phyloP scores from a whole-genome alignment of 441 rosid species.

The Euphorbia neoarborescens region DNA sequence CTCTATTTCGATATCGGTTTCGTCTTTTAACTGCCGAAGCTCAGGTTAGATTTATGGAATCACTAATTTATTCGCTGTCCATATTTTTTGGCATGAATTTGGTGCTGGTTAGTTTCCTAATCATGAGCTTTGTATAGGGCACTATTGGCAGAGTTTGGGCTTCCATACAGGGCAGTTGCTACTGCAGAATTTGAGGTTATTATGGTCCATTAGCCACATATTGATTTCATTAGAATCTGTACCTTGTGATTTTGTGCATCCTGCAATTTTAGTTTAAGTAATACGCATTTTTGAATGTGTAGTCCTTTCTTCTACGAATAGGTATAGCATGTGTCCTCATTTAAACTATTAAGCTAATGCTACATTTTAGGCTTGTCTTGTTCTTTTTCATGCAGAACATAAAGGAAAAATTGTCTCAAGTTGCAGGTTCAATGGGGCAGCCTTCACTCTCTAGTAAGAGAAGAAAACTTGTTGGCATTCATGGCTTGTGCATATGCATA shows the following conservation, averaged over 20 bases:
- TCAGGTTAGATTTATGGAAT: conserved; percentile 37
- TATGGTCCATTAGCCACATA: neutral
- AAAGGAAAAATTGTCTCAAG: conserved; percentile 64
- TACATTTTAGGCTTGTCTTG: neutral
- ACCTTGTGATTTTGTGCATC: neutral
- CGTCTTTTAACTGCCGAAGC: conserved; percentile 29
- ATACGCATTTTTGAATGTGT: conserved; percentile 1
- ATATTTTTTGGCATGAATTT: conserved; percentile 2
- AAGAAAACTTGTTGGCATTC: neutral
- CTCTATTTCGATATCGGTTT: conserved; percentile 68
- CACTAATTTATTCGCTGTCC: neutral
- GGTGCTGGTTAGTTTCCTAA: conserved; percentile 6
- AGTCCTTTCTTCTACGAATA: neutral
- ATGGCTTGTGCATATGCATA: conserved; percentile 4
- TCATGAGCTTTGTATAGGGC: conserved; percentile 39
- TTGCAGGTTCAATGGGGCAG: conserved; percentile 55
- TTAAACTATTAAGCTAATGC: neutral
- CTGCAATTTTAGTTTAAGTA: neutral
- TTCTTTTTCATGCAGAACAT: conserved; percentile 36
- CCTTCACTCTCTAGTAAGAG: conserved; percentile 38
- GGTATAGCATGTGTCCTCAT: neutral
- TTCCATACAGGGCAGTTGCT: conserved; percentile 60
- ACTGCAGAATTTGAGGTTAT: conserved; percentile 74
- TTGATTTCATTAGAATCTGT: neutral
- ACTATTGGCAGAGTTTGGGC: conserved; percentile 53